Evolutionary conservation across 768 basidiomycete species (phyloP).

Genomic region (Tricholoma hemisulphureum): DNA sequence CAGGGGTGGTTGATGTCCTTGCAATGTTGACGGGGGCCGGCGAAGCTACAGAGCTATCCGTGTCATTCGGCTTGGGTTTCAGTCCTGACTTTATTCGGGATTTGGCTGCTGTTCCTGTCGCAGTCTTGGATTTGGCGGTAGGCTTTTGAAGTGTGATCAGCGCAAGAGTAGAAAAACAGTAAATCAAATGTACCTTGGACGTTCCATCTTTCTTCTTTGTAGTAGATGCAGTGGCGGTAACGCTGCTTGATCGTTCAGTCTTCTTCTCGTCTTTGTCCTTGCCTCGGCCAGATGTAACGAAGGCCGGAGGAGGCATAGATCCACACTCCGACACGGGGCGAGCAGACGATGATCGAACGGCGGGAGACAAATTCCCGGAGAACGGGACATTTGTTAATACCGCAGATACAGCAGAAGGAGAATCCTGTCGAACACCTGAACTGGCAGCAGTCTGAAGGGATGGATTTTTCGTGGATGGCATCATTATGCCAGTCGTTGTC

Average conservation of each 20-base stretch:
- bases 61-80: slow-evolving; percentile 29
- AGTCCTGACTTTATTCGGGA: slow-evolving; percentile 30
- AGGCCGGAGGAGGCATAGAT: slow-evolving; percentile 59
- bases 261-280: slow-evolving; percentile 32
- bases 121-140: slow-evolving; percentile 21
- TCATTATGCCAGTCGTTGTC: slow-evolving; percentile 5
- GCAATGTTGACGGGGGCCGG: slow-evolving; percentile 17
- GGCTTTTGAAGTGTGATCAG: slow-evolving; percentile 19
- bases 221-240: slow-evolving; percentile 13
- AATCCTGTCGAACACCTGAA: slow-evolving; percentile 5
- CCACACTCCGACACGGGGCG: slow-evolving; percentile 41
- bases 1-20: slow-evolving; percentile 21
- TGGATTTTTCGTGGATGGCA: slow-evolving; percentile 5
- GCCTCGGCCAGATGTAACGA: slow-evolving; percentile 20
- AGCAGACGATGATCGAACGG: slow-evolving; percentile 13
- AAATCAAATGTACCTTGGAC: slow-evolving; percentile 34
- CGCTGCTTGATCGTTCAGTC: slow-evolving; percentile 22
- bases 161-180: neutral
- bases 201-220: slow-evolving; percentile 40
- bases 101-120: slow-evolving; percentile 19
- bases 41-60: slow-evolving; percentile 16
- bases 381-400: slow-evolving; percentile 12
- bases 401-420: slow-evolving; percentile 10
- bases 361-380: slow-evolving; percentile 8
- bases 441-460: neutral